These are phyloP conservation scores for Sporisorium exsertum DNA, from an alignment of 1,284 basidiomycete species.

Conservation along the genomic window DNA sequence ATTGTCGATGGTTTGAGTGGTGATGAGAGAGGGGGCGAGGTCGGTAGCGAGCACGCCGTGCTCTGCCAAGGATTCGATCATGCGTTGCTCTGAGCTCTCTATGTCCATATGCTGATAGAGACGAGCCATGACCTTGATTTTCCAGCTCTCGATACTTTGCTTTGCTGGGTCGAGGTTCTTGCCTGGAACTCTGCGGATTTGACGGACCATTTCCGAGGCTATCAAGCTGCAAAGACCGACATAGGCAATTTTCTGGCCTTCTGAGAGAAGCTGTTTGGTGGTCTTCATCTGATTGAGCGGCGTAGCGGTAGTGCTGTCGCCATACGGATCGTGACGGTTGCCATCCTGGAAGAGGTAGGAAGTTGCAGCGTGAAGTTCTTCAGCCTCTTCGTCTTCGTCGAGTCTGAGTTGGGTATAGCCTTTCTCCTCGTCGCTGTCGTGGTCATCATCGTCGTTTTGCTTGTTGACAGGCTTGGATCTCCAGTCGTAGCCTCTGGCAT, in stretches of 20 bases:
- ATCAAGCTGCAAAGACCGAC: slow-evolving; percentile 66
- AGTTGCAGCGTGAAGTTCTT: slow-evolving; percentile 64
- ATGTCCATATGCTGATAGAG: slow-evolving; percentile 69
- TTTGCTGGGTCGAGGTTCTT: slow-evolving; percentile 50
- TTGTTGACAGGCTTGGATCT: slow-evolving; percentile 54
- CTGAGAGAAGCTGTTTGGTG: slow-evolving; percentile 66
- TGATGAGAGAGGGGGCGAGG: slow-evolving; percentile 64
- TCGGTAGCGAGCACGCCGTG: slow-evolving; percentile 67
- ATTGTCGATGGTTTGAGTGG: slow-evolving; percentile 65
- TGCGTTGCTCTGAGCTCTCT: slow-evolving; percentile 63
- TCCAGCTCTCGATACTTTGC: slow-evolving; percentile 62
- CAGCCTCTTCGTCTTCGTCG: slow-evolving; percentile 67
- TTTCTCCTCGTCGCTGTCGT: slow-evolving; percentile 50
- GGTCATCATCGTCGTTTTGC: slow-evolving; percentile 28
- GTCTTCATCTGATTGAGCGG: slow-evolving; percentile 68
- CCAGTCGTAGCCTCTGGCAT: slow-evolving; percentile 68
- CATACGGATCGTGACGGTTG: slow-evolving; percentile 46
- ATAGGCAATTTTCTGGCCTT: slow-evolving; percentile 68
- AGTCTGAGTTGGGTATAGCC: slow-evolving; percentile 67
- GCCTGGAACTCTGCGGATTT: slow-evolving; percentile 52
- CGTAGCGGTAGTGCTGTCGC: slow-evolving; percentile 54
- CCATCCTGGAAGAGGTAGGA: slow-evolving; percentile 67
- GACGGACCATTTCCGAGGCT: slow-evolving; percentile 58
- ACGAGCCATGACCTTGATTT: slow-evolving; percentile 65
- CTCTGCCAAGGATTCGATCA: slow-evolving; percentile 67